These are phyloP conservation scores for Penicillium parvum DNA, from an alignment of 495 filamentous ascomycete genomes.

Conservation along the genomic window DNA sequence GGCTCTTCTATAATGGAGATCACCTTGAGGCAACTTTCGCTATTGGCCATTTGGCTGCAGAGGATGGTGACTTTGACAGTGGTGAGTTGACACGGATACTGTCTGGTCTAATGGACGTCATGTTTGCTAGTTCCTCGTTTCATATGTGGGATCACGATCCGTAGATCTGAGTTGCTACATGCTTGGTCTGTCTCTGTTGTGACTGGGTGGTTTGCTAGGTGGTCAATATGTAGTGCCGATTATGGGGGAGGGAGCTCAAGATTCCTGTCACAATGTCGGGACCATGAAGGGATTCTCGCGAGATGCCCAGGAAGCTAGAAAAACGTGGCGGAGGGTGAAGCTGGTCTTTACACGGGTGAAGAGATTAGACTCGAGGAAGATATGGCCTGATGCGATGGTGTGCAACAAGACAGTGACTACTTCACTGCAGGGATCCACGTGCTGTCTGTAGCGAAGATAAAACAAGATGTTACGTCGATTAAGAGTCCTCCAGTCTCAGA, in stretches of 20 bases:
- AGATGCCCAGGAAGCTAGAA: slow-evolving; percentile 36
- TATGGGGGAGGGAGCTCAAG: slow-evolving; percentile 8
- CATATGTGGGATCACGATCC: slow-evolving; percentile 41
- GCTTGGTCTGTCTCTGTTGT: slow-evolving; percentile 32
- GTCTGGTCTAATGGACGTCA: slow-evolving; percentile 30
- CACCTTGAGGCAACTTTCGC: slow-evolving; percentile 19
- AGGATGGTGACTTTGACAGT: slow-evolving; percentile 1
- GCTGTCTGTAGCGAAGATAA: too few relatives aligned
- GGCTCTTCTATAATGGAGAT: slow-evolving; percentile 46
- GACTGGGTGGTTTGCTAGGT: slow-evolving; percentile 29
- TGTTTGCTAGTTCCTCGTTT: slow-evolving; percentile 42
- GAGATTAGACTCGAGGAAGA: slow-evolving; percentile 10
- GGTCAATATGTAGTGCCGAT: slow-evolving; percentile 20
- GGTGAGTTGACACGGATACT: slow-evolving; percentile 15
- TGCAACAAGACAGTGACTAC: slow-evolving; percentile 8
- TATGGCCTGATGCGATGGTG: slow-evolving; percentile 15
- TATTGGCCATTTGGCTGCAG: slow-evolving; percentile 29
- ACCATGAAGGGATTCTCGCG: slow-evolving; percentile 44
- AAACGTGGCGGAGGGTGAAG: slow-evolving; percentile 39
- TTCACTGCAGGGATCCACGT: too few relatives aligned
- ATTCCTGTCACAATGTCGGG: slow-evolving; percentile 39
- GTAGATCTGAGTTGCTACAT: slow-evolving; percentile 29
- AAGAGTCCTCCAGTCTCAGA: slow-evolving; percentile 17
- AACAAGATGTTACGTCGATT: too few relatives aligned
- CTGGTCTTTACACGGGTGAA: slow-evolving; percentile 11